phyloP scores from a whole-genome alignment of 1,284 basidiomycete species.

The Sanghuangporus baumii region DNA sequence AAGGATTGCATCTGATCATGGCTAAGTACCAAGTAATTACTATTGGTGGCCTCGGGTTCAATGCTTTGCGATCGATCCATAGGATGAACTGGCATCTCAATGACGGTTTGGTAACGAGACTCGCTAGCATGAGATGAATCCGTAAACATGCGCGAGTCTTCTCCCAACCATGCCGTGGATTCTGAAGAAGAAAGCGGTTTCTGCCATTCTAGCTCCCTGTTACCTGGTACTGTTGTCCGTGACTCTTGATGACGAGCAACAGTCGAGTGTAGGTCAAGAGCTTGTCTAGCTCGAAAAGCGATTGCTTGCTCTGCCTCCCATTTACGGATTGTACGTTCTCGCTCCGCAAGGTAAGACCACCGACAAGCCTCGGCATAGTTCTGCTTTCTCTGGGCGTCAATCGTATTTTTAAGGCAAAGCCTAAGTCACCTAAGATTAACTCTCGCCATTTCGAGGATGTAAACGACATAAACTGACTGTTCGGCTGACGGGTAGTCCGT shows the following conservation, averaged over 20 bases:
- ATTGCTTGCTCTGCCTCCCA: conserved; percentile 9
- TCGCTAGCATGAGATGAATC: not conserved
- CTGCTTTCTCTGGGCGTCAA: conserved; percentile 9
- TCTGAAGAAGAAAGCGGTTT: not conserved
- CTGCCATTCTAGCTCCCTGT: not conserved
- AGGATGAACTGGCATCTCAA: conserved; percentile 8
- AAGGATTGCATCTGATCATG: not conserved
- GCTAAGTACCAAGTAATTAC: not conserved
- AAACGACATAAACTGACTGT: conserved; percentile 1
- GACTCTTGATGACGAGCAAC: not conserved
- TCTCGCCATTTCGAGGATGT: not conserved
- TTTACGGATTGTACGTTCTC: conserved; percentile 12
- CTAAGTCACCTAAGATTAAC: not conserved
- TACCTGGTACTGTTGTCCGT: not conserved
- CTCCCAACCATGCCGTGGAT: not conserved
- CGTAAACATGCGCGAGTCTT: not conserved
- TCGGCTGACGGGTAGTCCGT: conserved; percentile 16
- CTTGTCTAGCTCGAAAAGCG: not conserved
- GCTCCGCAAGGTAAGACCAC: conserved; percentile 14
- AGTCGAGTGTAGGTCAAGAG: not conserved
- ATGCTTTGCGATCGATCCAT: conserved; percentile 11
- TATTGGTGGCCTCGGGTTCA: not conserved
- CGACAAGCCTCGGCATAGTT: conserved; percentile 13
- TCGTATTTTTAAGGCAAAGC: conserved; percentile 12
- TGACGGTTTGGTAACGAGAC: not conserved